Evolutionary conservation across 257 asterid genomes (phyloP), one percentile per base, ranked within the genome.

Genomic region (Gardenia jasminoides): DNA sequence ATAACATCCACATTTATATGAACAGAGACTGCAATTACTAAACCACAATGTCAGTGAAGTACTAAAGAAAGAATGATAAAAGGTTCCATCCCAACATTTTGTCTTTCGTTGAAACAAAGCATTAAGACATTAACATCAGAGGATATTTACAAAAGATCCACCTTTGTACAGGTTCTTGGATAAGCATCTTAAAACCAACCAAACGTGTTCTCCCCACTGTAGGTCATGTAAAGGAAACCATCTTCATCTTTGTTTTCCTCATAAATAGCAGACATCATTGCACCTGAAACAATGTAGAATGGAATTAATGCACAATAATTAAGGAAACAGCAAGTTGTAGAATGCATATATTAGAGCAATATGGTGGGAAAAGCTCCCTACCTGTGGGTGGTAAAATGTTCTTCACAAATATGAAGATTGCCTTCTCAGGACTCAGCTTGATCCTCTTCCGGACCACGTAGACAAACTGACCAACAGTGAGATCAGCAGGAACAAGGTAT

Each of bases 231-330:
- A 4, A 91, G 87, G 87, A 91, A 91, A 59, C 94, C 94, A 77
- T 91, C 96, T 85, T 89, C 96, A 26, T 91, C 96, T 87, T 91
- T 88, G 78, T 91, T 88, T 67, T 89, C 96, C 84, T 91, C 96
- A 31, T 91, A 91, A 74, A 91, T 88, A 20, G 93, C 86, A 70
- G 96, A 89, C 96, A 91, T 88, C 96, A 91, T 89, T 13, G 96
- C 91, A 84, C 94, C 96, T 91, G 89, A 70, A 64, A 46, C 31
- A 72, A 46, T 67, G n/a, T 73, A 26, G 33, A 47, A n/a, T 24
- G 54, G 36, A 4, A 36, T 47, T 28, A 59, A 16, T 52, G 12
- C 24, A 20, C 3, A 10, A 22, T 33, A 31, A 66, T 2, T n/a
- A 28, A 62, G 65, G 26, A 0, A 26, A 26, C n/a, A n/a, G n/a